Evolutionary conservation across 306 rosid genomes (phyloP), one percentile per base, ranked within the genome.

Genomic region (Cicer chorassanicum): DNA sequence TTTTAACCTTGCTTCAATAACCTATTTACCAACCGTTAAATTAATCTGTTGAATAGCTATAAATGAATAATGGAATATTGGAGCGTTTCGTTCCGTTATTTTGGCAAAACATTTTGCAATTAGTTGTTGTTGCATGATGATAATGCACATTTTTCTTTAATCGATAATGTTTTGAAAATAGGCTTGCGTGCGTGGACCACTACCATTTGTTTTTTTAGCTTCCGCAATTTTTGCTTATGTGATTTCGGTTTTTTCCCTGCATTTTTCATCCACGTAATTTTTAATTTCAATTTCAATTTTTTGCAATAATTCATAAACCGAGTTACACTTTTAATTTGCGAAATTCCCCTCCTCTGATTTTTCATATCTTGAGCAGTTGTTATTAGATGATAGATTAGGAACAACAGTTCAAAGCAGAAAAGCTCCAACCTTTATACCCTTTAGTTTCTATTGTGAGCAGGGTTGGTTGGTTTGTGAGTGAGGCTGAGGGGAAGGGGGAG

Each of bases 101-200:
- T 75, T 72, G 87, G 78, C 72, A 48, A 46, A 24, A 55, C n/a
- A 70, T 68, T 81, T 46, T 38, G 78, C n/a, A 13, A 79, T 8
- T 40, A 9, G 80, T 63, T 16, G 15, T 55, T 66, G 61, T 80
- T 80, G 34, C 36, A 51, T 59, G 54, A 75, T 77, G 69, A 53
- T 18, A 29, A 54, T 54, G 36, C 36, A 54, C 81, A 84, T 85
- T 85, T 89, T 82, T 87, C 89, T 67, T 81, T 59, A 72, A 29
- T 54, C 7, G 65, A 40, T 29, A 29, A 29, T 86, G 73, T 86
- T 78, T 54, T 54, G 24, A 38, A 53, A 84, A 83, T 80, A 57
- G 76, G 71, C 60, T 87, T 65, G 72, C 57, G 86, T 65, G 63
- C 78, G 60, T 87, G 93, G 92, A 89, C 96, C 97, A 85, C 93